Evolutionary conservation across 345 rosid genomes (phyloP), one percentile per base, ranked within the genome.

Genomic region (Rhizophora apiculata): DNA sequence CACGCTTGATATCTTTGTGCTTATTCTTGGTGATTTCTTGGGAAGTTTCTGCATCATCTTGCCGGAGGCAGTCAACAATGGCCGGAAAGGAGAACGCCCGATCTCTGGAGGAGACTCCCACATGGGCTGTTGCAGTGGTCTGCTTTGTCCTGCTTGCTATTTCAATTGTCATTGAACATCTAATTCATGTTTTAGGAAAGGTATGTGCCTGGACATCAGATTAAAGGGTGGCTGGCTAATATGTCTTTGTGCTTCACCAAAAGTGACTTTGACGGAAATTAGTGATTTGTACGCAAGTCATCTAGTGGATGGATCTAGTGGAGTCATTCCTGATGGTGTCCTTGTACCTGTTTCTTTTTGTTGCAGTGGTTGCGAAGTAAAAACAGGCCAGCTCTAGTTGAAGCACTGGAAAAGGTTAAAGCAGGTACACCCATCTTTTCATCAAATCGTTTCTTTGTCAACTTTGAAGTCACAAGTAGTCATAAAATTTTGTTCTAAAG

Each of bases 101-200:
- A 21, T 60, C 89, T 32, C 43, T 94, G 56, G 88, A 85, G 70
- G 63, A 81, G 36, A 94, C 98, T 3, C 85, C 98, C 34, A 94
- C 98, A 10, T 94, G 98, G 98, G 93, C 97, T 27, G 85, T 94
- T 66, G 97, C 98, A 61, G 84, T 78, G 55, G 97, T 94, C 51
- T 89, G 88, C 74, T 82, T 89, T 66, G 90, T 81, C 57, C 55
- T 94, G 74, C 66, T 94, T 68, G 81, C 76, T 60, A 76, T 91
- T 63, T 94, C 98, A 46, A 84, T 94, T 69, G 13, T 86, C 78
- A 83, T 91, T 10, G 98, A 94, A 71, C 89, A 81, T 66, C 53
- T 78, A 68, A 71, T 91, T 68, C 98, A 94, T 75, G 56, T 82
- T 36, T n/a, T 84, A 0, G 91, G 83, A 68, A 80, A 85, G 74